Conservation (phyloP, 257 asterid species). For the Linderniella brevidens region DNA sequence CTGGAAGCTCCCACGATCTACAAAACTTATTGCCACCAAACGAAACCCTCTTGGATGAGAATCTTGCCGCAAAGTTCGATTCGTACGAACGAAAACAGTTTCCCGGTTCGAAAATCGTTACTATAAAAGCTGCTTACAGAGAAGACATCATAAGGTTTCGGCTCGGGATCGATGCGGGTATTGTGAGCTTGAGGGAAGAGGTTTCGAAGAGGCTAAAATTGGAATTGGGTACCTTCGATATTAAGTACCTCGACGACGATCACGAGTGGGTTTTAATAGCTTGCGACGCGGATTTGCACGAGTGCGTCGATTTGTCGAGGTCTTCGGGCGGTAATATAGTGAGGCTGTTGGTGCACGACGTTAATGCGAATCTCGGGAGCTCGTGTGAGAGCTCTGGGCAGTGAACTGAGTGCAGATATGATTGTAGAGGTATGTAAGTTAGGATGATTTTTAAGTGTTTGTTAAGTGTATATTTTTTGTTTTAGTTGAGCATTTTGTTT, state of each 20-base stretch:
- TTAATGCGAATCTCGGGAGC: constrained; percentile 39
- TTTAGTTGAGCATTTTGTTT: too few species aligned
- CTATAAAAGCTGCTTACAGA: constrained; percentile 59
- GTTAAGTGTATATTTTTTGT: too few species aligned
- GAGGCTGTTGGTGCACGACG: constrained; percentile 57
- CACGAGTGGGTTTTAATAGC: constrained; percentile 77
- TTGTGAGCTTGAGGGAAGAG: constrained; percentile 47
- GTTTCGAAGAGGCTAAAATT: constrained; percentile 66
- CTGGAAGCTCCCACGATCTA: too few species aligned
- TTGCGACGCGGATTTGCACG: constrained; percentile 63
- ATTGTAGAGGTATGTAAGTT: too few species aligned
- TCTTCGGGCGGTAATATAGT: constrained; percentile 41
- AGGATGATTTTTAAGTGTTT: too few species aligned
- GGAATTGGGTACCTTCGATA: constrained; percentile 65
- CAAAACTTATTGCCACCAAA: too few species aligned
- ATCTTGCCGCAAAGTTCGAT: too few species aligned
- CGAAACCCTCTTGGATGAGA: too few species aligned
- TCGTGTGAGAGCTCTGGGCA: constrained; percentile 49
- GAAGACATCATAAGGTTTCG: constrained; percentile 79
- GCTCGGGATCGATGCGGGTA: constrained; percentile 30
- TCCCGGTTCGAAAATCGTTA: constrained; percentile 11
- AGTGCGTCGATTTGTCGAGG: constrained; percentile 40
- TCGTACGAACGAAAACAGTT: too few species aligned
- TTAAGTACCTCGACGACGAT: constrained; percentile 76
- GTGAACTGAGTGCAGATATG: too few species aligned